Percentiles rank a stretch among this genome's conserved stretches.
phyloP scores from a whole-genome alignment of 768 basidiomycete genomes.

The Russula sp. region DNA sequence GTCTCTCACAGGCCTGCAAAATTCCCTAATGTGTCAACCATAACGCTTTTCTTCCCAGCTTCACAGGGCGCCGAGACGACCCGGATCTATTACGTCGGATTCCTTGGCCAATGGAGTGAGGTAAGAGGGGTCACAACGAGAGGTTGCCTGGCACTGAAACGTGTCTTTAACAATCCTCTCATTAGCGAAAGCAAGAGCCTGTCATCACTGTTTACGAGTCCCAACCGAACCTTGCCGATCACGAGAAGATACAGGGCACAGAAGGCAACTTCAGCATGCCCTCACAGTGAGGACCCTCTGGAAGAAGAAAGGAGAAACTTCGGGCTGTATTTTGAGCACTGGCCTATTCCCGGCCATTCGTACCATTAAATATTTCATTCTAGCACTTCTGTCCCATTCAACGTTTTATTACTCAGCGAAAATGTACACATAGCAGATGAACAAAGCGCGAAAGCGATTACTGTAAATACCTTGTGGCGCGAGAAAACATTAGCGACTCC shows the following conservation, averaged over 20 bases:
- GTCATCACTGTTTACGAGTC: conserved; percentile 85
- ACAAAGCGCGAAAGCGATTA: too few relatives aligned
- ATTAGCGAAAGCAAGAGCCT: conserved; percentile 68
- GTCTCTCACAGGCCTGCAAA: conserved; percentile 60
- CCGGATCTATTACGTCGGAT: conserved; percentile 78
- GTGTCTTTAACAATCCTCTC: background rate
- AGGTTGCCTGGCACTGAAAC: background rate
- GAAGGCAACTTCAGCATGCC: conserved; percentile 52
- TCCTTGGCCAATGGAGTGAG: conserved; percentile 77
- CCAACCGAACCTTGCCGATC: conserved; percentile 83
- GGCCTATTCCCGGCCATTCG: background rate
- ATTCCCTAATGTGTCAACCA: conserved; percentile 72
- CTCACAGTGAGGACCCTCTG: conserved; percentile 28
- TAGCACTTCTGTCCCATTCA: background rate
- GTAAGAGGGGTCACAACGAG: conserved; percentile 34
- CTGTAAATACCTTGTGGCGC: too few relatives aligned
- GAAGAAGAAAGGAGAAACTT: background rate
- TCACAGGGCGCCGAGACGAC: conserved; percentile 75
- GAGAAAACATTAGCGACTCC: too few relatives aligned
- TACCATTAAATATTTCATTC: background rate
- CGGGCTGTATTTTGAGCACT: conserved; percentile 4
- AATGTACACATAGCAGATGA: too few relatives aligned
- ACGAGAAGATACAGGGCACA: conserved; percentile 79
- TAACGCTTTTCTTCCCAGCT: conserved; percentile 79
- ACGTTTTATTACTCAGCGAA: background rate